Evolutionary conservation across 371 early-diverging fungal species (phyloP), one percentile per base, ranked within the genome.

Genomic region (Chytridium lagenaria): DNA sequence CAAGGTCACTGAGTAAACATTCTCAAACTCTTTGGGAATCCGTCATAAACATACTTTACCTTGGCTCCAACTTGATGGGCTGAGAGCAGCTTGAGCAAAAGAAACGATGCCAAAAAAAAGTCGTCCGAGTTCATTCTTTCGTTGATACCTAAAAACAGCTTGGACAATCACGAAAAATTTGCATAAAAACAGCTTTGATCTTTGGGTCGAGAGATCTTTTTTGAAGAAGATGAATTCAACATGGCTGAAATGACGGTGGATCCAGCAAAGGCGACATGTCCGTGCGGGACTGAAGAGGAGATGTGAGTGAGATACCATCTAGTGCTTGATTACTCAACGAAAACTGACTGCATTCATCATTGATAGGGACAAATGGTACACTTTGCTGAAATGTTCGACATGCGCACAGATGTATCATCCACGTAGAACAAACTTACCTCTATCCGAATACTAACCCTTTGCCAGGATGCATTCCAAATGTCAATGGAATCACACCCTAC

Each of bases 31-130:
- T n/a, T n/a, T n/a, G n/a, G n/a, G n/a, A n/a, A n/a, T n/a, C n/a
- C n/a, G n/a, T n/a, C n/a, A n/a, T n/a, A n/a, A n/a, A n/a, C n/a
- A n/a, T n/a, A n/a, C n/a, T n/a, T n/a, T 2, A 66, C 67, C 67
- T 59, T 23, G 76, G 70, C 33, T 79, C 79, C 12, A 79, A 69
- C 51, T 71, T 70, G 12, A 76, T 68, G 22, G 76, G 76, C 61
- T 68, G 74, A 2, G 44, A 59, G 73, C 79, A 79, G 52, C 38
- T 70, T 39, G 72, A 63, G 44, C 79, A 79, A 36, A 70, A 72
- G 55, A 72, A n/a, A 71, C 23, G 38, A 33, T 3, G 72, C 67
- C 63, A 69, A 22, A 31, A 59, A 65, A 26, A 59, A 67, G 50
- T 74, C 59, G 59, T 34, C 44, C 12, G 44, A 7, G 44, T 44